Conservation (phyloP, 192 early-diverging fungal species). For the Coemansia javaensis region DNA sequence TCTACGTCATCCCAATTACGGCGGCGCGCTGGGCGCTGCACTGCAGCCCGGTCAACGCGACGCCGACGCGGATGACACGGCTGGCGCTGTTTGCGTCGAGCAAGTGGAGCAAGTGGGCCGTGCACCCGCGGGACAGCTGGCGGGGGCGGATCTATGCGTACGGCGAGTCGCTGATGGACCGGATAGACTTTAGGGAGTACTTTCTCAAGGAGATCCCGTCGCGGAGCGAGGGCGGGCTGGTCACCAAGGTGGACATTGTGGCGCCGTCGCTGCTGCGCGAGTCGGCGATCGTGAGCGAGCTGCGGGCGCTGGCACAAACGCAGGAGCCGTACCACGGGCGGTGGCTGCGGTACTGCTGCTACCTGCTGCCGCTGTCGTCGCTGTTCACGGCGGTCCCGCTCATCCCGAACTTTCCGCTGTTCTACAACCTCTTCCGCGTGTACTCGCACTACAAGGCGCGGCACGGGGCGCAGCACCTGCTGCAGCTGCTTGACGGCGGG, state of each 20-base stretch:
- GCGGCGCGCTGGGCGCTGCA: slow-evolving; percentile 44
- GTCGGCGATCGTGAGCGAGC: slow-evolving; percentile 39
- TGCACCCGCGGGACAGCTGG: slow-evolving; percentile 49
- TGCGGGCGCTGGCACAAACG: slow-evolving; percentile 46
- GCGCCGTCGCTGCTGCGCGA: slow-evolving; percentile 49
- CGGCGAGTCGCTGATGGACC: slow-evolving; percentile 64
- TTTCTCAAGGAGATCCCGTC: slow-evolving; percentile 69
- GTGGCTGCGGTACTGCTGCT: slow-evolving; percentile 65
- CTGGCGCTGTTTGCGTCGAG: slow-evolving; percentile 38
- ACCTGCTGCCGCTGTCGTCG: slow-evolving; percentile 63
- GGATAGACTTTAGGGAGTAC: slow-evolving; percentile 66
- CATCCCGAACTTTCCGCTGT: slow-evolving; percentile 71
- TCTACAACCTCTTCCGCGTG: slow-evolving; percentile 74
- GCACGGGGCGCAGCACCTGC: slow-evolving; percentile 51
- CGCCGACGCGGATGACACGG: slow-evolving; percentile 33
- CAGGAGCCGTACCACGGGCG: slow-evolving; percentile 64
- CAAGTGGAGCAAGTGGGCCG: slow-evolving; percentile 43
- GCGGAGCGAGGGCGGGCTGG: slow-evolving; percentile 38
- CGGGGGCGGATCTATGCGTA: slow-evolving; percentile 55
- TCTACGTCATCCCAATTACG: slow-evolving; percentile 44
- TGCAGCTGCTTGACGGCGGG: slow-evolving; percentile 25
- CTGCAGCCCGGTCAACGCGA: slow-evolving; percentile 37
- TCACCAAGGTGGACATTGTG: slow-evolving; percentile 31
- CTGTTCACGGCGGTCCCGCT: slow-evolving; percentile 68
- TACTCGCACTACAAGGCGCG: slow-evolving; percentile 79